Percentiles rank a stretch among this genome's conserved stretches.
Conservation (phyloP, 2,329 filamentous ascomycete genomes). For the Ceratocystis albifundus region DNA sequence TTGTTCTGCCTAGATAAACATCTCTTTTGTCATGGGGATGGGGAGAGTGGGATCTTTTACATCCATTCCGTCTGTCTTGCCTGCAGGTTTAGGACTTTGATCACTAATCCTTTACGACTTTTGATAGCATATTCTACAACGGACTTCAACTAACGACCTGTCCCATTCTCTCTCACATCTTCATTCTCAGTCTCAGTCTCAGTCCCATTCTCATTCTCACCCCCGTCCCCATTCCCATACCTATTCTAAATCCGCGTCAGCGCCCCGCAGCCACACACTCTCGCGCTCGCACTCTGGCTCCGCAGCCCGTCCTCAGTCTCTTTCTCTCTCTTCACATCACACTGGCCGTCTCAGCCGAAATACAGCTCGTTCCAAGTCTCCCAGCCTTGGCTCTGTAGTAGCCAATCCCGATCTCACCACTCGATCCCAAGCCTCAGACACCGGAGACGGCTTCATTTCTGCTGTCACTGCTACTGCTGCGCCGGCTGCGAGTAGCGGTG, state of each 20-base stretch:
- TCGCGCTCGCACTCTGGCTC: not conserved
- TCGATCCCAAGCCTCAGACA: not conserved
- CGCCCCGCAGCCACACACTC: not conserved
- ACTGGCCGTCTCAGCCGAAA: not conserved
- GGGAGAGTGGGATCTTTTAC: not conserved
- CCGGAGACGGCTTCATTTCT: not conserved
- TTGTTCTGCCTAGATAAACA: slow-evolving; percentile 2
- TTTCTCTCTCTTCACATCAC: not conserved
- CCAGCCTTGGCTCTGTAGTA: slow-evolving; percentile 8
- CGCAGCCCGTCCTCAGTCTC: not conserved
- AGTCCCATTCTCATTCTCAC: not conserved
- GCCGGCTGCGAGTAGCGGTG: not conserved
- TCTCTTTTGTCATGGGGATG: not conserved
- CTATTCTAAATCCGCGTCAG: not conserved
- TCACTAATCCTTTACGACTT: slow-evolving; percentile 1
- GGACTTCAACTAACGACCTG: slow-evolving; percentile 14
- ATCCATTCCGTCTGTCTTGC: slow-evolving; percentile 1
- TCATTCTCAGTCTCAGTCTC: slow-evolving; percentile 1
- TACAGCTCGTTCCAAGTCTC: not conserved
- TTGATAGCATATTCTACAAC: slow-evolving; percentile 18
- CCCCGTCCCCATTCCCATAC: not conserved
- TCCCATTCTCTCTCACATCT: slow-evolving; percentile 7
- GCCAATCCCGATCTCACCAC: not conserved
- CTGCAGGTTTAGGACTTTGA: not conserved
- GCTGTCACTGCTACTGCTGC: not conserved